phyloP scores from a whole-genome alignment of 306 rosid genomes.

The Cercis canadensis region DNA sequence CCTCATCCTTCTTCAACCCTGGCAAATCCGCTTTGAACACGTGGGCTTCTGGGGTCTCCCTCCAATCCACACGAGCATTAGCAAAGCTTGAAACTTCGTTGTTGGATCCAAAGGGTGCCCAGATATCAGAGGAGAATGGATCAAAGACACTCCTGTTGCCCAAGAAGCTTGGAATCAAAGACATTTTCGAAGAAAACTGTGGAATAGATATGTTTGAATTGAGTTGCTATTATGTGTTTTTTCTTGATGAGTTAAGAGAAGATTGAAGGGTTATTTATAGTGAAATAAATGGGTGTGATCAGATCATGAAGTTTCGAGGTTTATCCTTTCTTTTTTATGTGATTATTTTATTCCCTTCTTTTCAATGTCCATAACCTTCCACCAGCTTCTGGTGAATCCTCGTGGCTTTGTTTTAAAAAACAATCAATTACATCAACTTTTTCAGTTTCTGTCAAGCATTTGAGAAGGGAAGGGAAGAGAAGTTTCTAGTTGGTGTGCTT shows the following conservation, averaged over 20 bases:
- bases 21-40: constrained; percentile 18
- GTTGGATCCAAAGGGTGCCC: constrained; percentile 3
- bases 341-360: too few species aligned
- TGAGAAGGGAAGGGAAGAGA: background rate
- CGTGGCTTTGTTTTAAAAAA: background rate
- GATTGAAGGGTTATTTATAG: background rate
- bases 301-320: background rate
- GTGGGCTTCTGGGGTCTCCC: constrained; percentile 19
- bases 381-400: background rate
- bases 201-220: too few species aligned
- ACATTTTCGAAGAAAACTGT: background rate
- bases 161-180: constrained; percentile 33
- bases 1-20: constrained; percentile 11
- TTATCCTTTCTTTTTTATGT: too few species aligned
- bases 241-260: too few species aligned
- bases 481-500: background rate
- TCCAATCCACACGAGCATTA: constrained; percentile 8
- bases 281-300: background rate
- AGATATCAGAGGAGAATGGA: constrained; percentile 33
- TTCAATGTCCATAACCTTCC: background rate
- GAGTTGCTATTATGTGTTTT: too few species aligned
- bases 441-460: too few species aligned
- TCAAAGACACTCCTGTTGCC: constrained; percentile 36
- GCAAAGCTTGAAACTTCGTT: constrained; percentile 6
- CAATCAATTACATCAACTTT: too few species aligned